Evolutionary conservation across 2,329 filamentous ascomycete genomes (phyloP).

Genomic region (Coniochaeta ligniaria): DNA sequence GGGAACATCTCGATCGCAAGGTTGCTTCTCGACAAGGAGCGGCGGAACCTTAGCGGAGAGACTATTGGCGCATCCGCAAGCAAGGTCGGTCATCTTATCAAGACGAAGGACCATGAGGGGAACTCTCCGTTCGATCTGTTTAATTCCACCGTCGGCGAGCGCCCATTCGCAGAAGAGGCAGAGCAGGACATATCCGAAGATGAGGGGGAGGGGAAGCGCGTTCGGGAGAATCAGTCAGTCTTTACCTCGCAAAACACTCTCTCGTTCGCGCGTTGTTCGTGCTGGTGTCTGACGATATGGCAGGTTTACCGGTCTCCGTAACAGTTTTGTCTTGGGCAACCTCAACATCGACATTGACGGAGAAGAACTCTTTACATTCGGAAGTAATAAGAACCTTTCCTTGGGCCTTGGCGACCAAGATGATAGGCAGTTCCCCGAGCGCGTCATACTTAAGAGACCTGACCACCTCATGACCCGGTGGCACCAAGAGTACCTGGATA

Average conservation of each 20-base stretch:
- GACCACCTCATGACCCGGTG: constrained; percentile 70
- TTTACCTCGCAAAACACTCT: not conserved
- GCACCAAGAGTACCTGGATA: constrained; percentile 58
- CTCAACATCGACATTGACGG: constrained; percentile 33
- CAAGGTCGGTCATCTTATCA: constrained; percentile 71
- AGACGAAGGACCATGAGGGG: constrained; percentile 91
- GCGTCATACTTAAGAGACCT: constrained; percentile 68
- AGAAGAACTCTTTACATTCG: constrained; percentile 88
- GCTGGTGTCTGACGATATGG: constrained; percentile 6
- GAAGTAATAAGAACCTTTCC: constrained; percentile 91
- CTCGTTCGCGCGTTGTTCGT: not conserved
- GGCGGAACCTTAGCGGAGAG: constrained; percentile 54
- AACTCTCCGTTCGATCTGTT: constrained; percentile 94
- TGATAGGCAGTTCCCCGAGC: constrained; percentile 88
- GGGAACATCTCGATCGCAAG: constrained; percentile 85
- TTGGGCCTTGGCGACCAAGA: constrained; percentile 93
- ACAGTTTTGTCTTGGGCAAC: constrained; percentile 8
- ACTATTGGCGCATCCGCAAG: constrained; percentile 49
- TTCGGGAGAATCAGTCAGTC: constrained; percentile 17
- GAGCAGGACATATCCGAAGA: constrained; percentile 32
- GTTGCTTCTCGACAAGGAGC: constrained; percentile 71
- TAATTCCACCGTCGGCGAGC: constrained; percentile 73
- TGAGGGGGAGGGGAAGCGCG: constrained; percentile 42
- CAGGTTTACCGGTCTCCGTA: not conserved
- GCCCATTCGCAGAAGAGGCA: constrained; percentile 31